Evolutionary conservation across 805 yeast species (phyloP), one percentile per base, ranked within the genome.

Genomic region (Cyberlindnera samutprakarnensis): DNA sequence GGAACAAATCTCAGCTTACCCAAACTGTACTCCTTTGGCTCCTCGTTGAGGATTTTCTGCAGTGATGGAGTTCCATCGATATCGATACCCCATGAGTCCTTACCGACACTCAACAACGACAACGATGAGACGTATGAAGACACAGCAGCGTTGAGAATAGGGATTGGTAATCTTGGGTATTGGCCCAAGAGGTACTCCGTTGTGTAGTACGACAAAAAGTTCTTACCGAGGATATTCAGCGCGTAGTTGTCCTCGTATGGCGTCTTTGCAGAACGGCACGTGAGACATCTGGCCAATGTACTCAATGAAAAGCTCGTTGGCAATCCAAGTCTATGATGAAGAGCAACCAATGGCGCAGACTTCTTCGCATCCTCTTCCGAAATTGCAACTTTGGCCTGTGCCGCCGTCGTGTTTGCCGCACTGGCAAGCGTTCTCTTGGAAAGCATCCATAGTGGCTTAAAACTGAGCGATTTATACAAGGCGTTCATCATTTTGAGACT

Each of bases 161-260:
- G 70, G 39, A 80, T 69, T 13, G 99, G 98, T 31, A 92, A 67
- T 54, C 99, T 74, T 33, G 99, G 99, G 55, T 87, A 87, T 43
- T 71, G 75, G 31, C 77, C 58, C 46, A 86, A 61, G 37, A 90
- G 63, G 45, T 81, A 62, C 55, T 86, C 94, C 14, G 82, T 68
- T 4, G 77, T 80, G 49, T 84, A 80, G 56, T 77, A 85, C 10
- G 78, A 72, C 38, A 92, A 61, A 30, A 92, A 61, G 38, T 78
- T 75, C 48, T 78, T 75, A 31, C 98, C 98, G 51, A 90, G 77
- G n/a, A 75, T 71, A 36, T 81, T 72, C 51, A 90, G 68, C 5
- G 94, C 92, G 36, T 67, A 67, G 56, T 92, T 90, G 57, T 83
- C 81, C 13, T 77, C 80, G 38, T 66, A 65, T 35, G 57, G 55